Conservation (phyloP, 1,284 basidiomycete species). For the Leccinum pachyderme region DNA sequence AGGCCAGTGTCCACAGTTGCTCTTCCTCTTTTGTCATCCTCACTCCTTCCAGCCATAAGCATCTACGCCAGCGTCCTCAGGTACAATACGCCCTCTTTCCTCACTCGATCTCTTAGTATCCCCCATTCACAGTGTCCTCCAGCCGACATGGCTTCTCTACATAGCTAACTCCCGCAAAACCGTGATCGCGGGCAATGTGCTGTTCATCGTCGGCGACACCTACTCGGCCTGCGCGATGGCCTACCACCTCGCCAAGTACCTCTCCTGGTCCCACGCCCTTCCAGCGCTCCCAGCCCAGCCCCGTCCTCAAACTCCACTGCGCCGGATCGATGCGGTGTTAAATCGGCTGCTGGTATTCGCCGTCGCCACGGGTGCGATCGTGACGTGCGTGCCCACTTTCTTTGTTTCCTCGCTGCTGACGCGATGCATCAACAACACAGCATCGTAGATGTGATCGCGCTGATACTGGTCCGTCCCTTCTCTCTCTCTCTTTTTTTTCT, state of each 20-base stretch:
- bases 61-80: slow-evolving; percentile 17
- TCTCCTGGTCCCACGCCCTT: not conserved
- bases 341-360: slow-evolving; percentile 27
- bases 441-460: slow-evolving; percentile 28
- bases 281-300: not conserved
- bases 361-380: slow-evolving; percentile 28
- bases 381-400: slow-evolving; percentile 15
- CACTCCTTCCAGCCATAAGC: slow-evolving; percentile 18
- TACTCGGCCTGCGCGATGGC: slow-evolving; percentile 25
- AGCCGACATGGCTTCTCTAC: slow-evolving; percentile 18
- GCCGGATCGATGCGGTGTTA: slow-evolving; percentile 23
- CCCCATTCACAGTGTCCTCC: slow-evolving; percentile 7
- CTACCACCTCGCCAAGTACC: slow-evolving; percentile 20
- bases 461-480: not conserved
- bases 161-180: slow-evolving; percentile 7
- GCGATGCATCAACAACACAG: slow-evolving; percentile 7
- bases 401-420: not conserved
- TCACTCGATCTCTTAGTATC: not conserved
- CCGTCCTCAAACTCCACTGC: slow-evolving; percentile 2
- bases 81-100: slow-evolving; percentile 6
- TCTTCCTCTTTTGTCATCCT: not conserved
- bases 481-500: not conserved
- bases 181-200: slow-evolving; percentile 21
- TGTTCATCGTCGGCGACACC: slow-evolving; percentile 27
- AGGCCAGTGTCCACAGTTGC: slow-evolving; percentile 11